Conservation (phyloP, 441 rosid genomes). For the Pelargonium citronellum region DNA sequence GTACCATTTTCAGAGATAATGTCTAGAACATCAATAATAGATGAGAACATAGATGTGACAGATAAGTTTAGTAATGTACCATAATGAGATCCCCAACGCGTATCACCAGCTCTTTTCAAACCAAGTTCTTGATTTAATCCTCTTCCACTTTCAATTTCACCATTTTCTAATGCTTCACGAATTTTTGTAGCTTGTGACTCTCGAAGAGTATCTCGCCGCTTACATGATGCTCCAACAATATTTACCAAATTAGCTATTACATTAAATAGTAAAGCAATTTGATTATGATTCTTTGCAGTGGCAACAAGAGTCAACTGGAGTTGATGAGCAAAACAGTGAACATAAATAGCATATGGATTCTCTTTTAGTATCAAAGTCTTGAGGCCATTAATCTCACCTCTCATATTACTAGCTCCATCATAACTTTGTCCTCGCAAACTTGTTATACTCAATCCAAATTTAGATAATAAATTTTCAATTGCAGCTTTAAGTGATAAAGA, state of each 20-base stretch:
- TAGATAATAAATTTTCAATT: background rate
- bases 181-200: background rate
- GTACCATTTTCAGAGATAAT: too few species aligned
- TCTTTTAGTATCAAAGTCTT: slow-evolving; percentile 6
- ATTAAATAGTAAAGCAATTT: background rate
- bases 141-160: too few species aligned
- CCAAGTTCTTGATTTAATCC: too few species aligned
- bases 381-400: background rate
- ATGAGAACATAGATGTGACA: too few species aligned
- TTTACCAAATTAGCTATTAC: background rate
- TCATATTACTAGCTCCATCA: slow-evolving; percentile 11
- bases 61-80: too few species aligned
- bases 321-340: slow-evolving; percentile 15
- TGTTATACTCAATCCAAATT: background rate
- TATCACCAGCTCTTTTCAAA: too few species aligned
- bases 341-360: background rate
- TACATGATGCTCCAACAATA: slow-evolving; percentile 8
- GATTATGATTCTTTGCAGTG: background rate
- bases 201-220: background rate
- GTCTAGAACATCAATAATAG: too few species aligned
- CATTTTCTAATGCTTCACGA: background rate
- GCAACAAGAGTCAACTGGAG: background rate
- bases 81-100: slow-evolving; percentile 26
- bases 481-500: background rate
- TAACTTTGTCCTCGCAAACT: slow-evolving; percentile 3